Evolutionary conservation across 2,329 filamentous ascomycete species (phyloP), one percentile per base, ranked within the genome.

Genomic region (Fusarium sp.): DNA sequence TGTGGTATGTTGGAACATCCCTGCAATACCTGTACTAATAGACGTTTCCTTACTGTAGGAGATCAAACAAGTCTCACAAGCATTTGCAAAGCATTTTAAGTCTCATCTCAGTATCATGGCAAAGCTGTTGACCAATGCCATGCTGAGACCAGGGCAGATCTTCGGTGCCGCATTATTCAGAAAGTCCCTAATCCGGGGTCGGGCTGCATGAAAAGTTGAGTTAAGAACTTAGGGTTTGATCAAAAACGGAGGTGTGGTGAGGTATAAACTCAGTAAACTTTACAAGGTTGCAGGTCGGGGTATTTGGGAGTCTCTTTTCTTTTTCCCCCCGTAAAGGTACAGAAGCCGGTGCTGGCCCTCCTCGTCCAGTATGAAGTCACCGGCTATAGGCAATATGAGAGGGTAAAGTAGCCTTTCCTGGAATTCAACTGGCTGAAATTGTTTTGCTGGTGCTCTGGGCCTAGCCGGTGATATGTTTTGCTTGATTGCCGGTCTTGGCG

Each of bases 201-300:
- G 9, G 15, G 3, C 14, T 10, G 14, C 1, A 2, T 3, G 13
- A 49, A 3, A 5, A 1, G 15, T 14, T 14, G 2, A 10, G 3
- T 22, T 18, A 13, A 7, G 29, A 49, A 18, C n/a, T 13, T 18
- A 20, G 11, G 22, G n/a, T 15, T 3, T 9, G 22, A 22, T 10
- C 2, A 18, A 18, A 18, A 2, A 14, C 2, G 7, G 15, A 10
- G 15, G 29, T 18, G 8, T 35, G 29, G 14, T 35, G 15, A 4
- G 46, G 46, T 22, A 18, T n/a, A n/a, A 13, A 14, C 15, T 35
- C 5, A 12, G 8, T 17, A 50, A 31, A 29, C 11, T 10, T 22
- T 5, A 50, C 29, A 35, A n/a, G 29, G 35, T n/a, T 50, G n/a
- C 15, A 33, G n/a, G 33, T 4, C 4, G n/a, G 5, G n/a, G 46